Percentiles rank a stretch among this genome's conserved stretches.
Conservation (phyloP, 805 yeast species). For the Babjeviella inositovora region DNA sequence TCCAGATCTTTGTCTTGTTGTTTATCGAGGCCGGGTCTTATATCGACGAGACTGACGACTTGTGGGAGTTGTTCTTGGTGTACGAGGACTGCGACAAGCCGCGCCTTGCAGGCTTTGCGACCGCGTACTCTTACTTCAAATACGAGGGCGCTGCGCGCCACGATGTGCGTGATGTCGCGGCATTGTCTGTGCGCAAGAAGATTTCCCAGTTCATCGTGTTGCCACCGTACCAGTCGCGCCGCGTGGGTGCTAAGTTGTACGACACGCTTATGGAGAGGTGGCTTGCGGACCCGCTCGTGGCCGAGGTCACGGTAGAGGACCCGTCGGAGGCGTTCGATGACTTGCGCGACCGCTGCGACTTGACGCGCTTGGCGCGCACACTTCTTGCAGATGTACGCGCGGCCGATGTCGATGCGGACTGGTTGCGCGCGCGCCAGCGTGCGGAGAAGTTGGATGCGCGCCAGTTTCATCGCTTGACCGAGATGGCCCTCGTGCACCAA, state of each 20-base stretch:
- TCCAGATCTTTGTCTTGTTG: slow-evolving; percentile 67
- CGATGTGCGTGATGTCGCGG: slow-evolving; percentile 18
- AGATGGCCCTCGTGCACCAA: slow-evolving; percentile 47
- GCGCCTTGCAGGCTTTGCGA: slow-evolving; percentile 62
- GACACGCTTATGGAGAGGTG: slow-evolving; percentile 35
- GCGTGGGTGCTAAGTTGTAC: slow-evolving; percentile 61
- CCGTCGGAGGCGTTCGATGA: slow-evolving; percentile 90
- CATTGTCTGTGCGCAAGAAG: slow-evolving; percentile 36
- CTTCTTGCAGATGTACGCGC: slow-evolving; percentile 11
- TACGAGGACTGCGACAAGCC: slow-evolving; percentile 15
- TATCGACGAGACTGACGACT: slow-evolving; percentile 58
- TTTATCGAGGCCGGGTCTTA: slow-evolving; percentile 91
- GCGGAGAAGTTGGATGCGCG: slow-evolving; percentile 52
- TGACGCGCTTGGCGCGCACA: slow-evolving; percentile 25
- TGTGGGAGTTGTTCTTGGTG: slow-evolving; percentile 67
- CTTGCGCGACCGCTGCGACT: slow-evolving; percentile 71
- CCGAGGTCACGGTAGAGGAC: slow-evolving; percentile 82
- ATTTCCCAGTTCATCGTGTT: slow-evolving; percentile 78
- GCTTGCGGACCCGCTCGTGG: slow-evolving; percentile 30
- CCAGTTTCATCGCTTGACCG: slow-evolving; percentile 65
- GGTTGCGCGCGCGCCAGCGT: slow-evolving; percentile 20
- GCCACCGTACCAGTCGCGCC: slow-evolving; percentile 68
- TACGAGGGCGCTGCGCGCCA: slow-evolving; percentile 39
- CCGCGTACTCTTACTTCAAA: slow-evolving; percentile 74
- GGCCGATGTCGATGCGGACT: slow-evolving; percentile 11